Evolutionary conservation across 164 flowering plant species (phyloP), one percentile per base, ranked within the genome.

Genomic region (Annona squamosa): DNA sequence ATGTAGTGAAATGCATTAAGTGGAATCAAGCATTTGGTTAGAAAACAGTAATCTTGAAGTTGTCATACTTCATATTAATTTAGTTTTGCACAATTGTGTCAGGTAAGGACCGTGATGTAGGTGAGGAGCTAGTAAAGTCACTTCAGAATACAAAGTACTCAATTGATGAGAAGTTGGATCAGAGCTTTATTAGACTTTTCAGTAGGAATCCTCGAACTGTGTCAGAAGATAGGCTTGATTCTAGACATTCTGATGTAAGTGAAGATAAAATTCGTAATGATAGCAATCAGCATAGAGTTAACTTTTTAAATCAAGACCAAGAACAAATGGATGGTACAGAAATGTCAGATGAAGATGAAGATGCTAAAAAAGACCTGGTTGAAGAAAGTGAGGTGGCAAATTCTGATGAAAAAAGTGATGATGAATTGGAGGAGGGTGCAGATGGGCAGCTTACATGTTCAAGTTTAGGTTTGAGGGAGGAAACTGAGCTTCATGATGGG

Each of bases 101-200:
- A 93, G 99, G 90, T 70, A 89, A 84, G 74, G 85, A 78, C 47
- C 79, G 26, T 44, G 99, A 91, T 84, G 90, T 88, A 46, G 99
- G 99, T 46, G 97, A 80, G 78, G 85, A 37, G 45, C 71, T 96
- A 84, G 98, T 96, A 46, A 91, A 86, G 79, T 84, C 88, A 9
- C 87, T 96, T 46, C 99, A 96, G 79, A 89, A 89, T 48, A 87
- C 90, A 4, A 87, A 89, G 72, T 89, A 90, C 74, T 87, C 97
- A n/a, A 72, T 91, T 78, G 91, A 92, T 81, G 99, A 96, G 75
- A 92, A 88, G 80, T 73, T 93, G 76, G 89, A 86, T 26, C 77
- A 93, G 56, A 87, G 93, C 79, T 85, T 79, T 77, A 89, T 96
- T 67, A 73, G 69, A 26, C 79, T 90, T 71, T 91, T 91, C 59